Evolutionary conservation across 2,329 filamentous ascomycete species (phyloP), one percentile per base, ranked within the genome.

Genomic region (Coniochaeta sp.): DNA sequence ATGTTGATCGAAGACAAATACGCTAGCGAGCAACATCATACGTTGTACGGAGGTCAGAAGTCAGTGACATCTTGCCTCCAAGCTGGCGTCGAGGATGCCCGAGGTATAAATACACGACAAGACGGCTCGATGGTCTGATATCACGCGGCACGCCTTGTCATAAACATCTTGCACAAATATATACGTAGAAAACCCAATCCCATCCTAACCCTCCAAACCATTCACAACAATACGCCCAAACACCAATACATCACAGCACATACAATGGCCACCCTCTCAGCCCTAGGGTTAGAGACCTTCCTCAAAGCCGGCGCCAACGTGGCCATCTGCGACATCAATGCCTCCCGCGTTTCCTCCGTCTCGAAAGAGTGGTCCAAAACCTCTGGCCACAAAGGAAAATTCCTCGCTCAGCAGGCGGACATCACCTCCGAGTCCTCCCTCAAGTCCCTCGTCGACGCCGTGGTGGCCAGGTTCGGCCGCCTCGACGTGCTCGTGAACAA

Each of bases 401-500:
- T 64, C 55, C 51, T 67, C 12, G 53, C 58, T 18, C 49, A 56
- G 18, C 51, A 61, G 38, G 58, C 62, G 6, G 60, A 70, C 54
- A 64, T 70, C 33, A 60, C 67, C 9, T 55, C 62, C 47, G 63
- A 65, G 54, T 58, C 55, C 4, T 60, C 63, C 6, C 65, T 68
- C 13, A 52, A 63, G 38, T 26, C 49, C 7, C 61, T 70, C 31
- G 56, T 70, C 38, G 56, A 54, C 27, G 56, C 53, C 18, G 55
- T 64, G 55, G 57, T 68, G 61, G 52, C 60, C 42, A 57, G 58
- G 38, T 65, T 65, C 48, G 63, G 62, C 48, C 57, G 61, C 27
- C 52, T 81, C 16, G 80, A 85, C 62, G 67, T 82, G n/a, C 66
- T 84, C 5, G 63, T 83, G 59, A 82, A 82, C 65, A 79, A 78